Evolutionary conservation across 441 rosid species (phyloP).

Genomic region (Pelargonium fulgidum): DNA sequence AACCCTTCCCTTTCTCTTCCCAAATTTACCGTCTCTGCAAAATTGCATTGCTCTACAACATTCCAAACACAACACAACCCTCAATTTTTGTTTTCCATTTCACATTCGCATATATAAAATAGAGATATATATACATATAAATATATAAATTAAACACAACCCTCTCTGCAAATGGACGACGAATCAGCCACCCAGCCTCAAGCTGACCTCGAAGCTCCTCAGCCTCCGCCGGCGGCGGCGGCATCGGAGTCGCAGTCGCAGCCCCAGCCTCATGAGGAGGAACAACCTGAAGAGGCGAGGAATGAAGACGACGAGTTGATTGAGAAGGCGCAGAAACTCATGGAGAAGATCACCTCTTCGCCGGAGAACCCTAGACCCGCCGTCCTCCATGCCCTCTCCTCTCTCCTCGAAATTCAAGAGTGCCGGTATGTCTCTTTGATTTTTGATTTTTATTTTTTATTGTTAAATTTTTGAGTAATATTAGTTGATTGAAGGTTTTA

Average conservation of each 20-base stretch:
- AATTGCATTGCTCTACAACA: too few species aligned
- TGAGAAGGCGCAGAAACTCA: constrained; percentile 66
- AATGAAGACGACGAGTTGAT: constrained; percentile 60
- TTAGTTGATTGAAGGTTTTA: too few species aligned
- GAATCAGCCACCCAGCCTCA: constrained; percentile 7
- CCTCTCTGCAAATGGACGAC: too few species aligned
- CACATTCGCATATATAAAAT: too few species aligned
- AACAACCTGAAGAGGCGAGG: constrained; percentile 35
- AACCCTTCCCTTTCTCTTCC: too few species aligned
- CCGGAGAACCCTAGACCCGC: constrained; percentile 76
- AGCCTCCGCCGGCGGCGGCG: neutral
- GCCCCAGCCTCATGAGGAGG: constrained; percentile 16
- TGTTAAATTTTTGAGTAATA: too few species aligned
- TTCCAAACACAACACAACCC: too few species aligned
- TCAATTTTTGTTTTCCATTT: too few species aligned
- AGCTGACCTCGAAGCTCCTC: neutral
- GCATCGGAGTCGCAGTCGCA: neutral
- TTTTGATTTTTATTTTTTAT: neutral
- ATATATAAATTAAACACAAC: too few species aligned
- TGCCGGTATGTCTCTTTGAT: constrained; percentile 35
- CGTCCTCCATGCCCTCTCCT: constrained; percentile 68
- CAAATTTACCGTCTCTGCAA: too few species aligned
- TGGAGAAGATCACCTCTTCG: constrained; percentile 67
- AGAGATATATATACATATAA: too few species aligned
- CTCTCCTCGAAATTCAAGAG: constrained; percentile 75